phyloP scores from a whole-genome alignment of 805 yeast species.

The Candida koratica region DNA sequence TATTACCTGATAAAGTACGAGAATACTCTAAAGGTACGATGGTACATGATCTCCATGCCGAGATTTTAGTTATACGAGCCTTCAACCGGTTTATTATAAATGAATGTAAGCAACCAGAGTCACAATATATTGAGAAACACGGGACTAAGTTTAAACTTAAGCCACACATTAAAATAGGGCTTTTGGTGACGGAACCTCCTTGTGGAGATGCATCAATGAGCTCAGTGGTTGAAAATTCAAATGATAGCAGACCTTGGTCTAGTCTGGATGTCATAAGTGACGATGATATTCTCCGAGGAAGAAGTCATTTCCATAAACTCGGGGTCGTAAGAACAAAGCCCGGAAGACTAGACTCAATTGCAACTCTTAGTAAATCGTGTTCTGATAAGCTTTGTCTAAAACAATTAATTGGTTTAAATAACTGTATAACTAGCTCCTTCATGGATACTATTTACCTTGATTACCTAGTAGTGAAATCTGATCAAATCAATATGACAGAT shows the following conservation, averaged over 20 bases:
- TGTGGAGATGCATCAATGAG: constrained; percentile 88
- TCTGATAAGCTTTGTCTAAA: constrained; percentile 73
- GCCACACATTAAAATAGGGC: constrained; percentile 42
- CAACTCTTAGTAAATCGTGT: constrained; percentile 79
- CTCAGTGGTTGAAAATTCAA: constrained; percentile 14
- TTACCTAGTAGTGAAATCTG: constrained; percentile 47
- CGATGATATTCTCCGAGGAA: constrained; percentile 47
- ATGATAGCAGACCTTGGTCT: constrained; percentile 21
- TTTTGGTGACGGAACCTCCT: constrained; percentile 73
- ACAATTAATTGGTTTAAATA: constrained; percentile 56
- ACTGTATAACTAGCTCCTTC: constrained; percentile 37
- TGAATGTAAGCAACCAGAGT: constrained; percentile 30
- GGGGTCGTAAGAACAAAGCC: constrained; percentile 90
- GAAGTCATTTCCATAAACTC: constrained; percentile 49
- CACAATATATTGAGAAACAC: constrained; percentile 12
- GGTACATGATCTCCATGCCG: constrained; percentile 91
- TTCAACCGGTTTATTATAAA: constrained; percentile 60
- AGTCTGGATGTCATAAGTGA: constrained; percentile 5
- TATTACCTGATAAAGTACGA: constrained; percentile 54
- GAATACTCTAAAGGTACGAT: constrained; percentile 51
- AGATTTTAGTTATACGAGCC: constrained; percentile 65
- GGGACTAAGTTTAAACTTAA: constrained; percentile 21
- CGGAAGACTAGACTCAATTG: constrained; percentile 74
- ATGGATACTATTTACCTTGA: constrained; percentile 38
- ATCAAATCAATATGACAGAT: constrained; percentile 24